Evolutionary conservation across 148 eudicot species (phyloP).

Genomic region (Chenopodium quinoa): DNA sequence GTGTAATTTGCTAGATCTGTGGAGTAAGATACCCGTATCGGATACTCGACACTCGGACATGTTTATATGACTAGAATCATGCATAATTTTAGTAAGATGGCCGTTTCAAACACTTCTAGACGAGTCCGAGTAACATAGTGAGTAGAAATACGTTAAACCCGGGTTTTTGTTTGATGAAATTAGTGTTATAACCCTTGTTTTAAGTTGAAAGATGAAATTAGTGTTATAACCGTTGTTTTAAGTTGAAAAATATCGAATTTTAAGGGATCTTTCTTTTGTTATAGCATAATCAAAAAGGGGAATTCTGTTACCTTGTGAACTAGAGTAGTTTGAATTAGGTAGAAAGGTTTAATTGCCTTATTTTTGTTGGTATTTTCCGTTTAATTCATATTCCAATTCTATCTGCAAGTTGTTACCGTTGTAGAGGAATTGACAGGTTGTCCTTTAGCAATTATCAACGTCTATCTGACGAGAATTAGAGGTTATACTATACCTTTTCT

Average conservation of each 20-base stretch:
- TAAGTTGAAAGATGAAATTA: too few species aligned
- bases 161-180: background rate
- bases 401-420: constrained; percentile 1
- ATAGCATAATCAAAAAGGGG: constrained; percentile 5
- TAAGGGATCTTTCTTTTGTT: background rate
- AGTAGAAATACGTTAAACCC: background rate
- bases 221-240: background rate
- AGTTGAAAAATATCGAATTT: constrained; percentile 1
- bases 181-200: background rate
- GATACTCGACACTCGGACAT: too few species aligned
- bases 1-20: constrained; percentile 5
- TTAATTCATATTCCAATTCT: background rate
- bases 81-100: too few species aligned
- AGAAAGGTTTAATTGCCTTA: constrained; percentile 9
- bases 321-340: constrained; percentile 17
- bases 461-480: constrained; percentile 7
- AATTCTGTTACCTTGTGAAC: constrained; percentile 1
- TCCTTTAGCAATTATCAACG: background rate
- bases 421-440: background rate
- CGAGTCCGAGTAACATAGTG: too few species aligned
- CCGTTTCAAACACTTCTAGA: too few species aligned
- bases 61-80: too few species aligned
- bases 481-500: background rate
- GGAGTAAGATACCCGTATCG: too few species aligned
- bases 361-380: constrained; percentile 4